These are phyloP conservation scores for Ophiostoma australiae DNA, from an alignment of 2,329 filamentous ascomycete species.

Conservation along the genomic window DNA sequence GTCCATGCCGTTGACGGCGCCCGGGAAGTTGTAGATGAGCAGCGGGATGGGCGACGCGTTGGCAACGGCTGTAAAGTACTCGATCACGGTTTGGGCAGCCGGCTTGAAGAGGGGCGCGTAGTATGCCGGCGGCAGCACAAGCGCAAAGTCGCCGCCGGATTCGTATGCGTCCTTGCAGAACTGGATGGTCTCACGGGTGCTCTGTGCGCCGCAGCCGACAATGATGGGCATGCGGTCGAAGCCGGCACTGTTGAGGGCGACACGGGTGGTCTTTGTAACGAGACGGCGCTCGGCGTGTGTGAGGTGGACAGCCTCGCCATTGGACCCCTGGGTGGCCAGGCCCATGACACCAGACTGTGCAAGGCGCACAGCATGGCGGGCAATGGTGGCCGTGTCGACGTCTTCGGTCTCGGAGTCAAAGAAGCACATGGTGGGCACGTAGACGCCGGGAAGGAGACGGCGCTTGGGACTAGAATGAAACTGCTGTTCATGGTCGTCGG, in stretches of 20 bases:
- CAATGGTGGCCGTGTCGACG: conserved; percentile 58
- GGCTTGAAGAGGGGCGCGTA: conserved; percentile 63
- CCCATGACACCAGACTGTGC: conserved; percentile 68
- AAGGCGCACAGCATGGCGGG: conserved; percentile 61
- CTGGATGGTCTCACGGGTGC: conserved; percentile 66
- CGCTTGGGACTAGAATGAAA: conserved; percentile 29
- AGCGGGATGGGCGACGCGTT: conserved; percentile 59
- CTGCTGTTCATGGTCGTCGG: background rate
- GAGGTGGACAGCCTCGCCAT: conserved; percentile 77
- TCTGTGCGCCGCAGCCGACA: conserved; percentile 69
- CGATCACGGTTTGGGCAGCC: conserved; percentile 55
- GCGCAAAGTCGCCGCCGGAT: conserved; percentile 67
- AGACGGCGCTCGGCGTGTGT: conserved; percentile 63
- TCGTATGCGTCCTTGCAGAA: conserved; percentile 64
- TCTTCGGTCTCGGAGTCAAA: conserved; percentile 62
- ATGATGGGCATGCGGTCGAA: conserved; percentile 65
- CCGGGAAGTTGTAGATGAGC: conserved; percentile 66
- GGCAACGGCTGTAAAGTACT: conserved; percentile 63
- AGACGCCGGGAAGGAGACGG: conserved; percentile 51
- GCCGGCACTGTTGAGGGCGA: conserved; percentile 62
- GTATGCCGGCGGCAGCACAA: conserved; percentile 72
- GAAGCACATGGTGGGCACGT: conserved; percentile 71
- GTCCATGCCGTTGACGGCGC: conserved; percentile 59
- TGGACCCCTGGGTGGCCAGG: conserved; percentile 72
- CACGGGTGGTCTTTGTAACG: conserved; percentile 65